Conservation (phyloP, 2,329 filamentous ascomycete species). For the Cladorrhinum sp. region DNA sequence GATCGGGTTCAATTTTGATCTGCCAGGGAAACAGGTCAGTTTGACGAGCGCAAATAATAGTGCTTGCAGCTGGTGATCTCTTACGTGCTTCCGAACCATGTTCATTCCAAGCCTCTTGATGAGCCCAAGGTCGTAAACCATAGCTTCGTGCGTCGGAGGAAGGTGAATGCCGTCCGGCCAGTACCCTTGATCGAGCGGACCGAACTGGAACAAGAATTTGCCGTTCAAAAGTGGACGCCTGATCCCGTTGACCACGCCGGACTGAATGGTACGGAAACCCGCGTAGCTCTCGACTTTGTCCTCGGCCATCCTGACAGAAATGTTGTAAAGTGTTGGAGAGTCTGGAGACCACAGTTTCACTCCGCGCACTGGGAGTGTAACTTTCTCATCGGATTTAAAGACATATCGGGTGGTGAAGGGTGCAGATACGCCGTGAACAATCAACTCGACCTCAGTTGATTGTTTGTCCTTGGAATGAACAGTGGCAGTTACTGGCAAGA, state of each 20-base stretch:
- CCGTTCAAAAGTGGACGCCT: constrained; percentile 64
- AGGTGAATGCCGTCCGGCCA: constrained; percentile 69
- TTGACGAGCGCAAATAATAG: background rate
- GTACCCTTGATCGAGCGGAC: constrained; percentile 67
- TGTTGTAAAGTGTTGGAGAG: constrained; percentile 61
- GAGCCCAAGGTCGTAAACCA: constrained; percentile 62
- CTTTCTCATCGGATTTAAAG: constrained; percentile 47
- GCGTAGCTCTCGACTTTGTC: constrained; percentile 63
- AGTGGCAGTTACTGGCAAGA: constrained; percentile 49
- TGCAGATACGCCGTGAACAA: constrained; percentile 36
- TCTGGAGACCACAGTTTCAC: constrained; percentile 64
- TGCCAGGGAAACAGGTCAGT: constrained; percentile 20
- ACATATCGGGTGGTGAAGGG: constrained; percentile 41
- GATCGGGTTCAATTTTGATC: constrained; percentile 65
- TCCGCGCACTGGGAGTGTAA: constrained; percentile 53
- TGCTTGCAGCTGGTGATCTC: too few species aligned
- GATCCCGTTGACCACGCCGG: constrained; percentile 54
- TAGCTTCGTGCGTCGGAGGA: constrained; percentile 63
- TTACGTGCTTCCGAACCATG: constrained; percentile 66
- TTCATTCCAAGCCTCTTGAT: constrained; percentile 67
- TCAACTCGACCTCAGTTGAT: constrained; percentile 36
- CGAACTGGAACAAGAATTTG: constrained; percentile 65
- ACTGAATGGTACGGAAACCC: constrained; percentile 63
- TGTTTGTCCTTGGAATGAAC: constrained; percentile 44
- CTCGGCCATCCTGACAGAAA: constrained; percentile 50